phyloP scores from a whole-genome alignment of 2,329 filamentous ascomycete genomes.

The Xylaria sp. region DNA sequence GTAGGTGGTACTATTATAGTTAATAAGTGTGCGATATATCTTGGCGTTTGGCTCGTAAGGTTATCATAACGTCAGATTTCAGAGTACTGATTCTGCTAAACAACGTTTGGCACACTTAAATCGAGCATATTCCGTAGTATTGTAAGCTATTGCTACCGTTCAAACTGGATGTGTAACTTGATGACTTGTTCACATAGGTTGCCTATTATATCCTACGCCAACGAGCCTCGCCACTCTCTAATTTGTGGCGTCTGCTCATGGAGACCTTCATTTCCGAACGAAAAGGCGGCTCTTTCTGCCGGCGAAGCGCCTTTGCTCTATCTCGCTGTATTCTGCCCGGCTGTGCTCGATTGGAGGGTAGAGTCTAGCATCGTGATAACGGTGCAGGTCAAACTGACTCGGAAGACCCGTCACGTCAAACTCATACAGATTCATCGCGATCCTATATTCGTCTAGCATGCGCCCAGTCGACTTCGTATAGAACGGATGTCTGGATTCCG shows the following conservation, averaged over 20 bases:
- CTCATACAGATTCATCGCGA: conserved; percentile 22
- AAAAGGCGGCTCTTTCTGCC: conserved; percentile 21
- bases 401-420: conserved; percentile 20
- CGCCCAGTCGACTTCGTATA: conserved; percentile 26
- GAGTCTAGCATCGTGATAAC: neutral
- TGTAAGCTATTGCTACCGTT: neutral
- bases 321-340: neutral
- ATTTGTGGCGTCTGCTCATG: neutral
- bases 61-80: neutral
- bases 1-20: too few relatives aligned
- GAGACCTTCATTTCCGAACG: conserved; percentile 13
- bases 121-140: neutral
- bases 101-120: neutral
- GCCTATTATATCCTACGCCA: too few relatives aligned
- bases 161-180: neutral
- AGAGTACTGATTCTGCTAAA: neutral
- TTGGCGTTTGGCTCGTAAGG: neutral
- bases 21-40: neutral
- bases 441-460: conserved; percentile 29
- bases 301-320: conserved; percentile 16
- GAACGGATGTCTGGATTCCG: conserved; percentile 3
- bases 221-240: neutral
- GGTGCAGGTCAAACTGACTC: conserved; percentile 26
- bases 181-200: neutral
- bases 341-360: conserved; percentile 3